phyloP scores from a whole-genome alignment of 192 early-diverging fungal species.

The Coemansia asiatica region DNA sequence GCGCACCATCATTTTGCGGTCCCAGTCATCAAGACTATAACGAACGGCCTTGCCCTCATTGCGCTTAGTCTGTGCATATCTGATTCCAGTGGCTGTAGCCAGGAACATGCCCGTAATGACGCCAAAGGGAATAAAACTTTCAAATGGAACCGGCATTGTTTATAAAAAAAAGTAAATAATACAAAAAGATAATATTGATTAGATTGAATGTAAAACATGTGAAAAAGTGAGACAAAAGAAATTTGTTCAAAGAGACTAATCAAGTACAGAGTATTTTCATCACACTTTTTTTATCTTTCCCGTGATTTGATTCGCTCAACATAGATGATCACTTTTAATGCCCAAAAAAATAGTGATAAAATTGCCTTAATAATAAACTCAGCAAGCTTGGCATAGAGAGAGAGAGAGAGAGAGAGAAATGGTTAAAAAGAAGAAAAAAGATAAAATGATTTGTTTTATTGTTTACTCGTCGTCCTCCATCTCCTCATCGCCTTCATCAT shows the following conservation, averaged over 20 bases:
- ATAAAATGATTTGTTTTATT: not conserved
- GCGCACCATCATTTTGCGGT: slow-evolving; percentile 76
- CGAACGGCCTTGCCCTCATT: slow-evolving; percentile 69
- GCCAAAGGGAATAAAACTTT: slow-evolving; percentile 73
- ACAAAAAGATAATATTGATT: not conserved
- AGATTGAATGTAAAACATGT: no score
- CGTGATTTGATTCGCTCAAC: not conserved
- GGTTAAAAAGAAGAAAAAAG: not conserved
- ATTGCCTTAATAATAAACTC: no score
- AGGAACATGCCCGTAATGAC: slow-evolving; percentile 68
- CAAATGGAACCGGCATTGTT: slow-evolving; percentile 75
- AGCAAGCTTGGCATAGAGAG: no score
- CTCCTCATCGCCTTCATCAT: slow-evolving; percentile 48
- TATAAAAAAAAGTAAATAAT: not conserved
- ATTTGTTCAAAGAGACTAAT: no score
- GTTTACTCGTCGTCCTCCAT: slow-evolving; percentile 40
- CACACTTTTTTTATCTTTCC: not conserved
- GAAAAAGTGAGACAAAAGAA: not conserved
- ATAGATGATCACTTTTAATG: not conserved
- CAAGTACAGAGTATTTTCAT: no score
- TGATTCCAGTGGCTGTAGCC: slow-evolving; percentile 61
- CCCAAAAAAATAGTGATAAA: not conserved
- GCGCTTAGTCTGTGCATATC: slow-evolving; percentile 58
- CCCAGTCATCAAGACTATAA: slow-evolving; percentile 72
- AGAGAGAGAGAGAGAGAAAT: not conserved